Conservation (phyloP, 441 rosid genomes). For the Populus hybrid region DNA sequence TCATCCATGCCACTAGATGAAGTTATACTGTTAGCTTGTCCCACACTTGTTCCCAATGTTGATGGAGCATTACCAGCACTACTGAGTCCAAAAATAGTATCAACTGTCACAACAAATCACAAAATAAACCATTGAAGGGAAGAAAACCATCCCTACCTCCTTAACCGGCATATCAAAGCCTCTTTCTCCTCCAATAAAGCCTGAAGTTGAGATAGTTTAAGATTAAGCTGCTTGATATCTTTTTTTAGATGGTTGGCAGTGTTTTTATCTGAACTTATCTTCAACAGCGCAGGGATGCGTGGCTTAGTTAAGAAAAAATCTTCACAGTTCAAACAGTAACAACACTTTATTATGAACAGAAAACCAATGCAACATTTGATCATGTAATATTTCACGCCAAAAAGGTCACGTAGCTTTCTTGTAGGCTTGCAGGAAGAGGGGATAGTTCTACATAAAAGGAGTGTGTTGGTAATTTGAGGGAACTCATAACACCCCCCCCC, state of each 20-base stretch:
- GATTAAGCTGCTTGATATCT: constrained; percentile 55
- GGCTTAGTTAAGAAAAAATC: constrained; percentile 44
- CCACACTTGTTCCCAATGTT: constrained; percentile 21
- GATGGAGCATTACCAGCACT: constrained; percentile 35
- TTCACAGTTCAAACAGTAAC: constrained; percentile 14
- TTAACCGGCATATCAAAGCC: constrained; percentile 35
- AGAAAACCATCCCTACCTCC: constrained; percentile 39
- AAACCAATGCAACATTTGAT: neutral
- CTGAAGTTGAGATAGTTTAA: constrained; percentile 61
- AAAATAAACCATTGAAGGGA: neutral
- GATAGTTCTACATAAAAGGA: too few species aligned
- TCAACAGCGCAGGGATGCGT: constrained; percentile 66
- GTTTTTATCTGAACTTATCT: constrained; percentile 55
- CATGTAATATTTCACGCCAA: neutral
- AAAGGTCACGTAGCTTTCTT: neutral
- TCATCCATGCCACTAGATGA: constrained; percentile 32
- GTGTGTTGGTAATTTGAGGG: too few species aligned
- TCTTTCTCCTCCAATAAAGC: constrained; percentile 62
- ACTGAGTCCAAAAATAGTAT: constrained; percentile 19
- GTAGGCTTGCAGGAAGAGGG: neutral
- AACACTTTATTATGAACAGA: neutral
- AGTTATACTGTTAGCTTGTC: constrained; percentile 29
- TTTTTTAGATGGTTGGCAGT: constrained; percentile 46
- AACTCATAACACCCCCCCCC: too few species aligned
- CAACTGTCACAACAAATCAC: constrained; percentile 5